Evolutionary conservation across 1,139 yeast genomes (phyloP), one percentile per base, ranked within the genome.

Genomic region (Saccharomyces uvarum): DNA sequence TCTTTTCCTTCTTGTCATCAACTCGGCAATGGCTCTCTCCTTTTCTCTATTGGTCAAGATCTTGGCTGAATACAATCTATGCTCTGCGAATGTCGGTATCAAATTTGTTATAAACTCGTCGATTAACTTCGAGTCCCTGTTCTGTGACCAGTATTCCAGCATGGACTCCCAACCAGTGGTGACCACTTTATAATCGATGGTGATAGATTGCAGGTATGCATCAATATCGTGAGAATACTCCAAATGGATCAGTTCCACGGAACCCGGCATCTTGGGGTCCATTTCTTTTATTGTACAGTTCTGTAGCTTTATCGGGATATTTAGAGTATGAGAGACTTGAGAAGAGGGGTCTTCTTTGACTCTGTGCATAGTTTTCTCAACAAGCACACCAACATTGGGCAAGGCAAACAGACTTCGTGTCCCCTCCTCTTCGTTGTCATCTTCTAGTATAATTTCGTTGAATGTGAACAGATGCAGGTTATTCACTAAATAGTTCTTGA

Each of bases 401-500:
- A 73, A 51, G 50, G 67, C 63, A 59, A 67, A 50, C 56, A 64
- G 52, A 57, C 70, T 50, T 60, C 59, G 54, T 63, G 51, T 48
- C 65, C 44, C 19, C 44, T n/a, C 24, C 44, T 38, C 26, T 24
- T 38, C 44, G 14, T 38, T 11, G 9, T 28, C 31, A 6, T 28
- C 64, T 44, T 60, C 62, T 14, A 58, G 53, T 24, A 57, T 56
- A 42, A 58, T 55, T 49, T 64, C 62, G 2, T 61, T 62, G 51
- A 62, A 64, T 41, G 66, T 61, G 49, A 66, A 70, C 47, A 65
- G 48, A 29, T 61, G 66, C 63, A 63, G 60, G 61, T 66, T 70
- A 61, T 57, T 69, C 60, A 55, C 52, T 14, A 73, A 60, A 56
- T 72, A 74, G 48, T 65, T 68, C 55, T 68, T 67, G 54, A 73